phyloP scores from a whole-genome alignment of 2,329 filamentous ascomycete genomes.

The Aspergillus intermedius region DNA sequence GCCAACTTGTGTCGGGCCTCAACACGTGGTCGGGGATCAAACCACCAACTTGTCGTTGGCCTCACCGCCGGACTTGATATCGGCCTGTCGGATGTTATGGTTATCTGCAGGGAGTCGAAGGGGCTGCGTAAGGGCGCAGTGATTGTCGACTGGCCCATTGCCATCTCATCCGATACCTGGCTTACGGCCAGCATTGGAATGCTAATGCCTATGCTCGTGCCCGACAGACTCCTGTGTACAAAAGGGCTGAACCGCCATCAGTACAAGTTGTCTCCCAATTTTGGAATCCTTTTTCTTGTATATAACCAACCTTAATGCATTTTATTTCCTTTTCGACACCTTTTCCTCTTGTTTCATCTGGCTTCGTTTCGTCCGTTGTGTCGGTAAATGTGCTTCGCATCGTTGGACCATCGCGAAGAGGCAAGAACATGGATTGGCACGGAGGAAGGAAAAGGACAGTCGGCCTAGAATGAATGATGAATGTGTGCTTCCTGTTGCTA shows the following conservation, averaged over 20 bases:
- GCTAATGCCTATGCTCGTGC: not conserved
- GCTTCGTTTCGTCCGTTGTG: not conserved
- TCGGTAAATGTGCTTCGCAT: not conserved
- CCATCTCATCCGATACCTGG: not conserved
- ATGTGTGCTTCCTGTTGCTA: too few species aligned
- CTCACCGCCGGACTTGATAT: not conserved
- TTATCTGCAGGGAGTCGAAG: not conserved
- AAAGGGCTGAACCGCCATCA: not conserved
- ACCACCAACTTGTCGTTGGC: not conserved
- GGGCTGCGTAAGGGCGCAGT: too few species aligned
- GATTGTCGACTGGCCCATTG: not conserved
- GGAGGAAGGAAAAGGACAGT: too few species aligned
- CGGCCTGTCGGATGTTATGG: not conserved
- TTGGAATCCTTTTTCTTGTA: not conserved
- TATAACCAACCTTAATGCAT: not conserved
- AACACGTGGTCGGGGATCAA: slow-evolving; percentile 1
- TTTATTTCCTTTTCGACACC: not conserved
- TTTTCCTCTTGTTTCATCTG: not conserved
- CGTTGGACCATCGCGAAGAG: too few species aligned
- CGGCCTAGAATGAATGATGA: too few species aligned
- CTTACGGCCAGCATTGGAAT: not conserved
- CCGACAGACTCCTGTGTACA: not conserved
- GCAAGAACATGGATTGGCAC: too few species aligned
- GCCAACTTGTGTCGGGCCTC: not conserved
- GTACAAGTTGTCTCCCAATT: not conserved